phyloP scores from a whole-genome alignment of 495 filamentous ascomycete genomes.

The Neurospora sp. region DNA sequence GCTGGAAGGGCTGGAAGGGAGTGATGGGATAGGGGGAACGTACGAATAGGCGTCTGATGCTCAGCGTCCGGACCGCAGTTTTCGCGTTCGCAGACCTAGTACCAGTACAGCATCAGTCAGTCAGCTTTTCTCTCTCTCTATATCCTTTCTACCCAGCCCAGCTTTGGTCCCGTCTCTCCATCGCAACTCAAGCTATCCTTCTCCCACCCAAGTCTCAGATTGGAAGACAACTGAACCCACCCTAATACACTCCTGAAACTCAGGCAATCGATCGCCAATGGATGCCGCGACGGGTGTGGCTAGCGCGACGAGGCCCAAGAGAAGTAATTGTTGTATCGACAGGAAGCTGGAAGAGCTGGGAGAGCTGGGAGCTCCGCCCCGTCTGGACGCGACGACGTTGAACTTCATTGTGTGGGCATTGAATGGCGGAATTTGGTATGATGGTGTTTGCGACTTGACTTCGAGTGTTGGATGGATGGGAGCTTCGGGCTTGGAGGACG shows the following conservation, averaged over 20 bases:
- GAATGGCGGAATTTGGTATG: neutral
- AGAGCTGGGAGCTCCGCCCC: neutral
- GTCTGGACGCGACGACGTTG: neutral
- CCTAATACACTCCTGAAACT: conserved; percentile 81
- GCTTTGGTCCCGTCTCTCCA: no score
- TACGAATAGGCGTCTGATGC: conserved; percentile 41
- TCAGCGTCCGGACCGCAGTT: conserved; percentile 53
- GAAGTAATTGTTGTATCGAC: conserved; percentile 11
- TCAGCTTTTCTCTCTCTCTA: neutral
- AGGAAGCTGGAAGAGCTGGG: neutral
- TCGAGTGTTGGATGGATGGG: neutral
- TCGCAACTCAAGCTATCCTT: no score
- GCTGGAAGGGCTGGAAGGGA: no score
- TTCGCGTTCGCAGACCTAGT: conserved; percentile 59
- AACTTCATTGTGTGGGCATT: neutral
- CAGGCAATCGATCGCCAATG: conserved; percentile 73
- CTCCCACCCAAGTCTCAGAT: no score
- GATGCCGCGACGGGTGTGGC: conserved; percentile 52
- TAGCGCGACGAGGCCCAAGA: conserved; percentile 36
- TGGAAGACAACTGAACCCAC: conserved; percentile 34
- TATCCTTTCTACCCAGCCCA: no score
- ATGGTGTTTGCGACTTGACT: neutral
- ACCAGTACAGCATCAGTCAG: no score
- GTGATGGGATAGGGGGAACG: conserved; percentile 13
- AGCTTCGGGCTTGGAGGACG: no score